Percentiles rank a stretch among this genome's conserved stretches.
Conservation (phyloP, 148 eudicot genomes). For the Camellia granthamiana region DNA sequence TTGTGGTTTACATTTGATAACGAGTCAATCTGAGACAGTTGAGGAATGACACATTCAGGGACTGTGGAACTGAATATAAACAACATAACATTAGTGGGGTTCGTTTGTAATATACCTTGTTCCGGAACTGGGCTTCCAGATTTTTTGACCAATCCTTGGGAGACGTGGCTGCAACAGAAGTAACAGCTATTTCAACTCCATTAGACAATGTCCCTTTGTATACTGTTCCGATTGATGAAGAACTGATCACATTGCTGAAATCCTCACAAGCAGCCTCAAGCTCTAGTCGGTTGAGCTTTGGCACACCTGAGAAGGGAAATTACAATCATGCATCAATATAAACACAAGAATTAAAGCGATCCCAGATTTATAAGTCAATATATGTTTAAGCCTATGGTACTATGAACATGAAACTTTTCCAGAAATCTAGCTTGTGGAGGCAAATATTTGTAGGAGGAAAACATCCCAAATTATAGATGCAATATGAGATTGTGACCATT, state of each 20-base stretch:
- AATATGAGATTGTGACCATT: neutral
- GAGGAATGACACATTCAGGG: constrained; percentile 1
- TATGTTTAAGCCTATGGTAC: neutral
- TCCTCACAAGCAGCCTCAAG: constrained; percentile 91
- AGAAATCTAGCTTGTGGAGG: neutral
- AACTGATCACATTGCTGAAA: constrained; percentile 79
- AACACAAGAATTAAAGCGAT: neutral
- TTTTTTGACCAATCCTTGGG: constrained; percentile 71
- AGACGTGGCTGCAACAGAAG: constrained; percentile 47
- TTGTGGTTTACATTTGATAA: constrained; percentile 82
- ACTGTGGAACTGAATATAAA: neutral
- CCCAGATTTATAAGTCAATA: neutral
- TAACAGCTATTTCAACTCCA: constrained; percentile 81
- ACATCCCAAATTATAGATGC: too few relatives aligned
- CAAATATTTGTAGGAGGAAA: neutral
- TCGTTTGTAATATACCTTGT: constrained; percentile 49
- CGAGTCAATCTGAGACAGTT: constrained; percentile 52
- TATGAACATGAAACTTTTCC: neutral
- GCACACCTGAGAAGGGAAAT: constrained; percentile 45
- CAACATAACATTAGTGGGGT: neutral
- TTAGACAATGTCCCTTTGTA: constrained; percentile 83
- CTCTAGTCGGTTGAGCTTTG: constrained; percentile 71
- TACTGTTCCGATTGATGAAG: constrained; percentile 56
- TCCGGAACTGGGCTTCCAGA: constrained; percentile 57
- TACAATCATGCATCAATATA: constrained; percentile 6